These are phyloP conservation scores for Arctium lappa DNA, from an alignment of 129 eudicot species.

Conservation along the genomic window DNA sequence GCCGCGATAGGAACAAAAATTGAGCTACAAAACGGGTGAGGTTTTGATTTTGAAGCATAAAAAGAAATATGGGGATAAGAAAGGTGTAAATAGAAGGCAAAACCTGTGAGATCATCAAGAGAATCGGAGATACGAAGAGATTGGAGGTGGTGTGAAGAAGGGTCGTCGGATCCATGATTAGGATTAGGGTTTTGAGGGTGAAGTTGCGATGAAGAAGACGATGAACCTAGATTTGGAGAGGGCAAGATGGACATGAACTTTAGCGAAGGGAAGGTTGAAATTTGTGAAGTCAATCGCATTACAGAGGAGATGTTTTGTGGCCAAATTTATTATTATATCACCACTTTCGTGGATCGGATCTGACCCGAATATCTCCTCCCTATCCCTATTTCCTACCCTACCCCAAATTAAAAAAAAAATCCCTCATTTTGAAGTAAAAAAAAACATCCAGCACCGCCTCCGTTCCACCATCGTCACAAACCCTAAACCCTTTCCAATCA, in stretches of 20 bases:
- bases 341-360: neutral
- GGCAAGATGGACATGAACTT: slow-evolving; percentile 99
- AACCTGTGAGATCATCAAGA: slow-evolving; percentile 29
- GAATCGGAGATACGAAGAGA: slow-evolving; percentile 40
- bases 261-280: neutral
- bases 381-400: no score
- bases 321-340: neutral
- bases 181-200: slow-evolving; percentile 42
- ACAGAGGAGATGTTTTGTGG: neutral
- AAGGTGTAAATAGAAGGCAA: neutral
- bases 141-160: slow-evolving; percentile 16
- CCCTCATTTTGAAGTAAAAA: no score
- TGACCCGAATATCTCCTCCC: slow-evolving; percentile 2
- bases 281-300: slow-evolving; percentile 15
- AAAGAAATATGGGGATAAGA: neutral
- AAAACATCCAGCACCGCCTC: neutral
- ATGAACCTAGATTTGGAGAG: slow-evolving; percentile 62
- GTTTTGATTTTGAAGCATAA: neutral
- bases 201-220: slow-evolving; percentile 38
- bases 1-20: neutral
- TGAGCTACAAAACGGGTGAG: neutral
- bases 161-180: slow-evolving; percentile 55
- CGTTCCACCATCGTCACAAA: neutral
- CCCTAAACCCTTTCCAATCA: slow-evolving; percentile 16
- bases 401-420: no score